These are phyloP conservation scores for Xenoacremonium recifei DNA, from an alignment of 2,329 filamentous ascomycete genomes.

Conservation along the genomic window DNA sequence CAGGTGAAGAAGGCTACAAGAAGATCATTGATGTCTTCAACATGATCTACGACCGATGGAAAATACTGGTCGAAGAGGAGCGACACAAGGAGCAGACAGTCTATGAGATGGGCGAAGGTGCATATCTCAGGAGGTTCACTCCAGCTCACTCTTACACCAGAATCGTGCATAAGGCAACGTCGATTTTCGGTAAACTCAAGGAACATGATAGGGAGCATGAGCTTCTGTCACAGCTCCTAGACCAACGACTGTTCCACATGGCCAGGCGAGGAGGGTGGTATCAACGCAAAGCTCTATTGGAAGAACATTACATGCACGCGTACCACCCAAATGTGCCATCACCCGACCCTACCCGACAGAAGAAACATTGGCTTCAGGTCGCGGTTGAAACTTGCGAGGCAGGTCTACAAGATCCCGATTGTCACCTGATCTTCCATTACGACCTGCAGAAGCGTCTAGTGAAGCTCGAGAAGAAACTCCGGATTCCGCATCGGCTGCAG, in stretches of 20 bases:
- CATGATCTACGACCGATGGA: slow-evolving; percentile 79
- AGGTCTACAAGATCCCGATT: slow-evolving; percentile 82
- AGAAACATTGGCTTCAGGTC: slow-evolving; percentile 77
- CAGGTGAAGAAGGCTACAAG: slow-evolving; percentile 63
- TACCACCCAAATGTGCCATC: slow-evolving; percentile 44
- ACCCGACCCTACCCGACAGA: slow-evolving; percentile 52
- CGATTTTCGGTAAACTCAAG: slow-evolving; percentile 79
- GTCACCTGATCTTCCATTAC: slow-evolving; percentile 90
- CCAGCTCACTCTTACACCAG: slow-evolving; percentile 92
- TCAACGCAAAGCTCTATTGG: slow-evolving; percentile 87
- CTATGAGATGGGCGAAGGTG: slow-evolving; percentile 81
- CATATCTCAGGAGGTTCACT: slow-evolving; percentile 85
- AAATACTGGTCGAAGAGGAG: slow-evolving; percentile 68
- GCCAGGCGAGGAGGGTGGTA: slow-evolving; percentile 90
- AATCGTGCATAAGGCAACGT: slow-evolving; percentile 83
- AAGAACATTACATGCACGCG: slow-evolving; percentile 90
- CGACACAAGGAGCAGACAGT: slow-evolving; percentile 72
- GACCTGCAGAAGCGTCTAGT: slow-evolving; percentile 91
- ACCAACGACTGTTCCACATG: slow-evolving; percentile 80
- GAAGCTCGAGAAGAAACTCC: slow-evolving; percentile 84
- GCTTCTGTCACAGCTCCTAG: slow-evolving; percentile 71
- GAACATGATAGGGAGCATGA: slow-evolving; percentile 74
- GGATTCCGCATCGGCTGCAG: slow-evolving; percentile 79
- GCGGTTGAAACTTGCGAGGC: slow-evolving; percentile 80
- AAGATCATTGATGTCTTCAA: slow-evolving; percentile 72